Evolutionary conservation across 495 filamentous ascomycete species (phyloP).

Genomic region (Collariella sp.): DNA sequence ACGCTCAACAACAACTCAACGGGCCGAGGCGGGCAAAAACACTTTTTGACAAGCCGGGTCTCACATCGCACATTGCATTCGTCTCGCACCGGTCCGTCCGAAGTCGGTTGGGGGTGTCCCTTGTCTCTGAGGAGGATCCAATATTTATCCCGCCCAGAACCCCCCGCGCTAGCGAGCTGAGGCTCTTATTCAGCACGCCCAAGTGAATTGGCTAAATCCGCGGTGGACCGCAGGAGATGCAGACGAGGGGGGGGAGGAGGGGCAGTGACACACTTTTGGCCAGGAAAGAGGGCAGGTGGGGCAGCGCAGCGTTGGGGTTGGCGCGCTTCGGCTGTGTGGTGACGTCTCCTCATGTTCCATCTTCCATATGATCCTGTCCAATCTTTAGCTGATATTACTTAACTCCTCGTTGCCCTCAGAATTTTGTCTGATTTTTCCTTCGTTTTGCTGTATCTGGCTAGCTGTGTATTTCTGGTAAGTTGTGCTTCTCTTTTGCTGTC

Average conservation of each 20-base stretch:
- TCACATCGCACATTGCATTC: not conserved
- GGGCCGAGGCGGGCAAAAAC: constrained; percentile 10
- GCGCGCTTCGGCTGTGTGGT: not conserved
- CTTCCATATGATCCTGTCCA: no score
- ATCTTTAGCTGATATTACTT: no score
- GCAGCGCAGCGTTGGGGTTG: not conserved
- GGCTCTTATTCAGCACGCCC: constrained; percentile 16
- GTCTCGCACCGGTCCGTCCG: not conserved
- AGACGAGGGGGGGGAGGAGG: not conserved
- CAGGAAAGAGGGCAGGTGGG: constrained; percentile 6
- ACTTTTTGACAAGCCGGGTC: not conserved
- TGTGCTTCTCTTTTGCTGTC: not conserved
- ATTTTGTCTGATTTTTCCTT: no score
- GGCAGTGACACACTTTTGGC: not conserved
- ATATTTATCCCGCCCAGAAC: not conserved
- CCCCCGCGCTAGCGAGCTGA: constrained; percentile 9
- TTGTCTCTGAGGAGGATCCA: not conserved
- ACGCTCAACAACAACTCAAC: constrained; percentile 7
- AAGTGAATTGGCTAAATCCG: constrained; percentile 17
- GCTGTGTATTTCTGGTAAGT: constrained; percentile 1
- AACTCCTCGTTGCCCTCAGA: not conserved
- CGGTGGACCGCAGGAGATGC: constrained; percentile 5
- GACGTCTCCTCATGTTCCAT: not conserved
- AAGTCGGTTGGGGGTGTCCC: not conserved
- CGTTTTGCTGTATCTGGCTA: not conserved